These are phyloP conservation scores for Anthracocystis walkeri DNA, from an alignment of 1,284 basidiomycete species.

Conservation along the genomic window DNA sequence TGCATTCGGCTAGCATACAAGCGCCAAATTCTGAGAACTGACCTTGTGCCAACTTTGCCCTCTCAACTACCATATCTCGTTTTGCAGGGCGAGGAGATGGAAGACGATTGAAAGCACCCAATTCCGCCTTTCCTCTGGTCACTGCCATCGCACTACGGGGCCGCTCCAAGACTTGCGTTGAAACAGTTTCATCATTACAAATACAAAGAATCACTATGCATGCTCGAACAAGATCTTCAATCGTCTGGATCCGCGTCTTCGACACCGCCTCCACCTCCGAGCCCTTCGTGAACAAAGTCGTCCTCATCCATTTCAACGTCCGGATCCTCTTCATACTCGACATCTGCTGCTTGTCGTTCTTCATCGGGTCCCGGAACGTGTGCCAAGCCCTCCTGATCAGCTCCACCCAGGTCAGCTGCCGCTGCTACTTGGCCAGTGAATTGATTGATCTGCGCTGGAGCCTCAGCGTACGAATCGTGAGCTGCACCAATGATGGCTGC, in stretches of 20 bases:
- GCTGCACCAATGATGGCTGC: conserved; percentile 16
- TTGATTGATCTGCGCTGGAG: conserved; percentile 24
- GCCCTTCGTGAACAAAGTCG: conserved; percentile 55
- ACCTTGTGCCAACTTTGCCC: not conserved
- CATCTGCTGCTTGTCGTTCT: conserved; percentile 53
- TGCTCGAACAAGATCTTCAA: conserved; percentile 1
- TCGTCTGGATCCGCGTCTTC: conserved; percentile 70
- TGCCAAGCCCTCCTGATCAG: conserved; percentile 50
- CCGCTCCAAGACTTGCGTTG: not conserved
- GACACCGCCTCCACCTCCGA: conserved; percentile 44
- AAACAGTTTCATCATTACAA: conserved; percentile 29
- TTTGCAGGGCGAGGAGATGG: conserved; percentile 35
- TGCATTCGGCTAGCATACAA: not conserved
- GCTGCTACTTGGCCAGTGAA: conserved; percentile 43
- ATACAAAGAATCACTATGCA: conserved; percentile 4
- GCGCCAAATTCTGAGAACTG: not conserved
- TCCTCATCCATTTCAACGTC: conserved; percentile 63
- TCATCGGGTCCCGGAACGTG: conserved; percentile 46
- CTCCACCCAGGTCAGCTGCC: conserved; percentile 44
- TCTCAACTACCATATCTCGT: not conserved
- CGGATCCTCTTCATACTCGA: conserved; percentile 60
- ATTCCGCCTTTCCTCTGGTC: not conserved
- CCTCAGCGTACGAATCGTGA: not conserved
- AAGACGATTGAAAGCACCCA: conserved; percentile 17
- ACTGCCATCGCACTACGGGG: not conserved